Percentiles rank a stretch among this genome's conserved stretches.
These are phyloP conservation scores for Nakazawaea wickerhamii DNA, from an alignment of 805 yeast species.

Conservation along the genomic window DNA sequence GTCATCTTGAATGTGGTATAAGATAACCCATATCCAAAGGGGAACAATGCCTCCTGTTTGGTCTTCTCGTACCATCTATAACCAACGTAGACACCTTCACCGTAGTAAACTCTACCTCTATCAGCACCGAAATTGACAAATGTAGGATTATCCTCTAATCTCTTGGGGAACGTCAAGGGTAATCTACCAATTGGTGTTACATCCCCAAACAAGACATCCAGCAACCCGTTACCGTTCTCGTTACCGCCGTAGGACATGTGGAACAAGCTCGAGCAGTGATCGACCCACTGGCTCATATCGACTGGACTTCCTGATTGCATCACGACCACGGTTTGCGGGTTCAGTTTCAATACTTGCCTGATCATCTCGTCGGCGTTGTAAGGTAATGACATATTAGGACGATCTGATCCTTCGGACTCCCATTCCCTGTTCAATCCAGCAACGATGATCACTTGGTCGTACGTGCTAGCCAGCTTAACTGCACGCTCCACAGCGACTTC, in stretches of 20 bases:
- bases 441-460: constrained; percentile 31
- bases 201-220: constrained; percentile 39
- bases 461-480: constrained; percentile 27
- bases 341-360: constrained; percentile 26
- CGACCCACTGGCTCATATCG: constrained; percentile 35
- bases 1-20: constrained; percentile 32
- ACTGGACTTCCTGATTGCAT: constrained; percentile 38
- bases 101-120: constrained; percentile 33
- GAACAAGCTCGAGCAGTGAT: constrained; percentile 24
- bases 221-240: constrained; percentile 36
- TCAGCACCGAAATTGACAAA: constrained; percentile 31
- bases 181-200: constrained; percentile 37
- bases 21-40: constrained; percentile 40
- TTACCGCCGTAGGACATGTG: constrained; percentile 36
- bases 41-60: constrained; percentile 30
- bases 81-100: constrained; percentile 42
- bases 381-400: constrained; percentile 32
- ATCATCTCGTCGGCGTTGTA: constrained; percentile 29
- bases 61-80: constrained; percentile 37
- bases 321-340: constrained; percentile 31
- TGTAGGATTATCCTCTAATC: constrained; percentile 31
- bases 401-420: constrained; percentile 37
- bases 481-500: constrained; percentile 21
- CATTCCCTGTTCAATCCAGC: constrained; percentile 34
- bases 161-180: constrained; percentile 34